A percentile compares a stretch with the other conserved stretches of the same genome.
Conservation (phyloP, 345 rosid species). For the Psidium guajava region DNA sequence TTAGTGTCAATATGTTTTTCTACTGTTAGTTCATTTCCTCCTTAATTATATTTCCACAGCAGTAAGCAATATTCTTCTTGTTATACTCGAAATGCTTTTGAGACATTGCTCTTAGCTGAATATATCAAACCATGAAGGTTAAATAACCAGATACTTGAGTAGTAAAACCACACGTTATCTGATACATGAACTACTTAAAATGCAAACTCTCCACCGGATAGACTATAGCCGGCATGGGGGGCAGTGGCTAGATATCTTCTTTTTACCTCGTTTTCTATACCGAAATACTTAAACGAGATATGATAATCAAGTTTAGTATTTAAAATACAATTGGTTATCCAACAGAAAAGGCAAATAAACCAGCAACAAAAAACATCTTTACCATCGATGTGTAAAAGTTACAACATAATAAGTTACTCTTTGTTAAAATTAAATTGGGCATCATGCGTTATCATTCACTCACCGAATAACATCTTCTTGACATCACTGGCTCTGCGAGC, state of each 20-base stretch:
- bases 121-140: background rate
- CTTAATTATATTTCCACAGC: background rate
- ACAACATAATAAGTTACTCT: background rate
- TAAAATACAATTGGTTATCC: background rate
- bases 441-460: slow-evolving; percentile 6
- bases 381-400: background rate
- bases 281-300: background rate
- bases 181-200: background rate
- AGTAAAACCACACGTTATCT: background rate
- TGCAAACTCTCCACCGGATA: background rate
- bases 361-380: background rate
- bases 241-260: background rate
- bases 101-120: background rate
- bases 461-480: slow-evolving; percentile 75
- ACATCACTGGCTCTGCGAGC: slow-evolving; percentile 78
- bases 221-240: background rate
- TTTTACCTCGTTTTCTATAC: background rate
- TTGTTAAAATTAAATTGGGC: background rate
- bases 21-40: background rate
- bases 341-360: background rate
- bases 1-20: background rate
- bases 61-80: background rate
- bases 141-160: background rate
- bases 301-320: background rate
- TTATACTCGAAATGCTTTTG: background rate